Conservation (phyloP, 805 yeast species). For the Candida argentea region DNA sequence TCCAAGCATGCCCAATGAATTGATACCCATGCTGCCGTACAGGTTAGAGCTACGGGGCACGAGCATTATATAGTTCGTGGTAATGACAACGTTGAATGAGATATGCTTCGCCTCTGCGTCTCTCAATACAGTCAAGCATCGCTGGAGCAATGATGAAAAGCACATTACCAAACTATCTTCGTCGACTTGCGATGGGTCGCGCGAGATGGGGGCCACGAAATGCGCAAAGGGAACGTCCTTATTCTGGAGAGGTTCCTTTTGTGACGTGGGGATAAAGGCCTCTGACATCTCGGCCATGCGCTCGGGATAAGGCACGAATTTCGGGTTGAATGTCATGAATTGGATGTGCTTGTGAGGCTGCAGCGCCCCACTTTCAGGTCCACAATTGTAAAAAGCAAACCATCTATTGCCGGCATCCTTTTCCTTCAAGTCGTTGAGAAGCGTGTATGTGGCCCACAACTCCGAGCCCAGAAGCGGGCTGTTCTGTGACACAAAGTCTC, state of each 20-base stretch:
- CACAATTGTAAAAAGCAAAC: conserved; percentile 84
- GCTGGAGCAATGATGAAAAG: conserved; percentile 63
- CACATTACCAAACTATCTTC: conserved; percentile 56
- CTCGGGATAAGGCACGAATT: conserved; percentile 49
- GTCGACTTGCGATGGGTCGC: conserved; percentile 22
- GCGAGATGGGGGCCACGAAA: conserved; percentile 56
- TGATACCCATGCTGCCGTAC: conserved; percentile 51
- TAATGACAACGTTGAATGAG: conserved; percentile 76
- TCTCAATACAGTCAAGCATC: conserved; percentile 57
- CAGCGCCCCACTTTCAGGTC: conserved; percentile 86
- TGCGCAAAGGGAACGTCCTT: conserved; percentile 70
- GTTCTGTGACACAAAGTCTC: conserved; percentile 59
- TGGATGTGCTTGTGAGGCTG: conserved; percentile 91
- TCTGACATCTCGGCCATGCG: conserved; percentile 28
- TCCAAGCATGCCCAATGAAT: conserved; percentile 76
- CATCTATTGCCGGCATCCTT: conserved; percentile 35
- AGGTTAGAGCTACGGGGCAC: conserved; percentile 67
- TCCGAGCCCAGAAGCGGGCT: conserved; percentile 67
- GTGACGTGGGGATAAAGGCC: conserved; percentile 44
- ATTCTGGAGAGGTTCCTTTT: conserved; percentile 51
- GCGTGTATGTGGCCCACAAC: conserved; percentile 44
- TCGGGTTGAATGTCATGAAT: conserved; percentile 59
- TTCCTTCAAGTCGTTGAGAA: conserved; percentile 41
- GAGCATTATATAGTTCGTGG: conserved; percentile 72
- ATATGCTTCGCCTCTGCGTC: conserved; percentile 36